These are phyloP conservation scores for Craterostigma plantagineum DNA, from an alignment of 257 asterid genomes.

Conservation along the genomic window DNA sequence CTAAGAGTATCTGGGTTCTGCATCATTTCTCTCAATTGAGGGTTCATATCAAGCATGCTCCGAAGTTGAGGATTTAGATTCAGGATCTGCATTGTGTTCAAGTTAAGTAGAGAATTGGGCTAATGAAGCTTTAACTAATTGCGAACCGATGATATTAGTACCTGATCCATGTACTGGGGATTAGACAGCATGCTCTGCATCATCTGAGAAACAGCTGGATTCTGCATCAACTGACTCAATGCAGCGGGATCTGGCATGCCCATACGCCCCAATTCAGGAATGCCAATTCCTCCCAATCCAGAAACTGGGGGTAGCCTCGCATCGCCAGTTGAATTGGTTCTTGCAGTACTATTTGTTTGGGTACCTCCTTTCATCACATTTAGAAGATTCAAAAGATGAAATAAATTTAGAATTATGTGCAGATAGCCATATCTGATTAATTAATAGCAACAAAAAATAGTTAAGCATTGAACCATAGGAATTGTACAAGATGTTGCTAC, in stretches of 20 bases:
- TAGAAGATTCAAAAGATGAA: not conserved
- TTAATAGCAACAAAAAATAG: too few relatives aligned
- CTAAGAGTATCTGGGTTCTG: slow-evolving; percentile 46
- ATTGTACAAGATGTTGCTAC: not conserved
- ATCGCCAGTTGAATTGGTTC: slow-evolving; percentile 25
- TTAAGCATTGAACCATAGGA: not conserved
- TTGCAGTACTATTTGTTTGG: slow-evolving; percentile 22
- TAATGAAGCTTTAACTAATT: slow-evolving; percentile 1
- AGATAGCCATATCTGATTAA: too few relatives aligned
- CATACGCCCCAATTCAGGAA: slow-evolving; percentile 20
- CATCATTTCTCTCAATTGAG: slow-evolving; percentile 47
- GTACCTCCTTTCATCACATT: slow-evolving; percentile 18
- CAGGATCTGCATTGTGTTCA: slow-evolving; percentile 20
- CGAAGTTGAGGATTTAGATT: slow-evolving; percentile 28
- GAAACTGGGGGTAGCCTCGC: slow-evolving; percentile 21
- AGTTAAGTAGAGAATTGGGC: slow-evolving; percentile 1
- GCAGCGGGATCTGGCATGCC: slow-evolving; percentile 23
- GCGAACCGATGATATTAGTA: slow-evolving; percentile 6
- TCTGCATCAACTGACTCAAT: slow-evolving; percentile 27
- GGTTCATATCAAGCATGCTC: slow-evolving; percentile 32
- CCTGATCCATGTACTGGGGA: slow-evolving; percentile 45
- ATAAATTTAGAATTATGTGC: too few relatives aligned
- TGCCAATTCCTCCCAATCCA: slow-evolving; percentile 36
- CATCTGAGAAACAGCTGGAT: slow-evolving; percentile 42
- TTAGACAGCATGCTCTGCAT: slow-evolving; percentile 34